Conservation (phyloP, 257 asterid genomes). For the Vinca minor region DNA sequence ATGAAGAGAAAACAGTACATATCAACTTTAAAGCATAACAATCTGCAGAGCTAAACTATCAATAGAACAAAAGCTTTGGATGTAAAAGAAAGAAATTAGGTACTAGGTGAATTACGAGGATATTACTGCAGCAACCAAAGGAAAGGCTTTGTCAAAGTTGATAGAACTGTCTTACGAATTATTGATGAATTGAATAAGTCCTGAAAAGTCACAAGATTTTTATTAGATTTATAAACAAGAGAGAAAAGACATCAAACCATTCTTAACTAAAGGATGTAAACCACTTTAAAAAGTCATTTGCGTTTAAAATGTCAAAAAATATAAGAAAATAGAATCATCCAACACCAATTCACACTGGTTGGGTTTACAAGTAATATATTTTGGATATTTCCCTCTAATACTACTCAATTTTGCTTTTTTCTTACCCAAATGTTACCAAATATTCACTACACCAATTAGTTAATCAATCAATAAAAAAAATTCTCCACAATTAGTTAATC, state of each 20-base stretch:
- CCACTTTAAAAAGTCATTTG: neutral
- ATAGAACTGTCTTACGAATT: slow-evolving; percentile 59
- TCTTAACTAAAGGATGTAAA: slow-evolving; percentile 2
- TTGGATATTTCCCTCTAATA: too few species aligned
- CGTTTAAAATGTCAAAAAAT: neutral
- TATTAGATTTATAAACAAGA: slow-evolving; percentile 10
- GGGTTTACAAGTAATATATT: too few species aligned
- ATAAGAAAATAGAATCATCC: neutral
- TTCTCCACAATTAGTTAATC: too few species aligned
- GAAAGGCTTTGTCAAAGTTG: slow-evolving; percentile 65
- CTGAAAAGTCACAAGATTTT: slow-evolving; percentile 38
- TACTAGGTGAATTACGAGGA: slow-evolving; percentile 23
- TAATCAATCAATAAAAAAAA: too few species aligned
- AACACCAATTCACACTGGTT: neutral
- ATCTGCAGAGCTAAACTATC: too few species aligned
- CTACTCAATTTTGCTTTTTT: too few species aligned
- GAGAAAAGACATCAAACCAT: neutral
- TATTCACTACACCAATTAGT: too few species aligned
- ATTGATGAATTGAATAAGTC: slow-evolving; percentile 34
- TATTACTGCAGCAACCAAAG: slow-evolving; percentile 58
- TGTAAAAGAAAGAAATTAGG: neutral
- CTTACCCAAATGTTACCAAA: too few species aligned
- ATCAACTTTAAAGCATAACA: neutral
- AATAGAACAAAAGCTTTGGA: too few species aligned
- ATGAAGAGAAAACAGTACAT: neutral